These are phyloP conservation scores for Pestalotiopsis sp. DNA, from an alignment of 2,329 filamentous ascomycete genomes.

Conservation along the genomic window DNA sequence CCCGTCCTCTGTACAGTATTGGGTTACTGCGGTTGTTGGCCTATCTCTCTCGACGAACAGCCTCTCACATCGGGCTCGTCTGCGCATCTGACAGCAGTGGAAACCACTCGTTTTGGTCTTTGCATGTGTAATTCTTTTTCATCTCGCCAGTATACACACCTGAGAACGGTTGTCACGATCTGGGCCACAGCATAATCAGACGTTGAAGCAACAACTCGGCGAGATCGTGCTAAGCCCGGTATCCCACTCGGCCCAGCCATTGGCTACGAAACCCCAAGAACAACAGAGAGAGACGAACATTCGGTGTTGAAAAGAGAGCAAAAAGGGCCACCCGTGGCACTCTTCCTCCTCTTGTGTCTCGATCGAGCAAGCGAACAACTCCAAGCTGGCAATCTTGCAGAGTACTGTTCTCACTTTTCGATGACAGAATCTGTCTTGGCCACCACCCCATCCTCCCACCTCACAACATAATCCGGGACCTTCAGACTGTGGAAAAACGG, in stretches of 20 bases:
- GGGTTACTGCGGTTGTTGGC: conserved; percentile 9
- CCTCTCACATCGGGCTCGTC: not conserved
- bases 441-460: not conserved
- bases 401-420: not conserved
- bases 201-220: not conserved
- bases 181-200: not conserved
- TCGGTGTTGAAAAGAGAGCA: not conserved
- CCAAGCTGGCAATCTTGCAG: not conserved
- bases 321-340: not conserved
- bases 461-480: not conserved
- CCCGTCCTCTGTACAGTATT: conserved; percentile 33
- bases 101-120: conserved; percentile 5
- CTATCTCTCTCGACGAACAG: not conserved
- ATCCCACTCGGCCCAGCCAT: not conserved
- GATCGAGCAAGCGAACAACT: not conserved
- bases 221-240: not conserved
- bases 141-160: not conserved
- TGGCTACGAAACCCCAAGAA: not conserved
- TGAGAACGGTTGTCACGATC: not conserved
- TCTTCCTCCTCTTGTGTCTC: not conserved
- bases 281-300: not conserved
- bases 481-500: not conserved
- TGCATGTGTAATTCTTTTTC: not conserved
- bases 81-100: conserved; percentile 1
- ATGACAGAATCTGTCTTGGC: not conserved